Conservation (phyloP, 2,329 filamentous ascomycete genomes). For the Penicillium sp. region DNA sequence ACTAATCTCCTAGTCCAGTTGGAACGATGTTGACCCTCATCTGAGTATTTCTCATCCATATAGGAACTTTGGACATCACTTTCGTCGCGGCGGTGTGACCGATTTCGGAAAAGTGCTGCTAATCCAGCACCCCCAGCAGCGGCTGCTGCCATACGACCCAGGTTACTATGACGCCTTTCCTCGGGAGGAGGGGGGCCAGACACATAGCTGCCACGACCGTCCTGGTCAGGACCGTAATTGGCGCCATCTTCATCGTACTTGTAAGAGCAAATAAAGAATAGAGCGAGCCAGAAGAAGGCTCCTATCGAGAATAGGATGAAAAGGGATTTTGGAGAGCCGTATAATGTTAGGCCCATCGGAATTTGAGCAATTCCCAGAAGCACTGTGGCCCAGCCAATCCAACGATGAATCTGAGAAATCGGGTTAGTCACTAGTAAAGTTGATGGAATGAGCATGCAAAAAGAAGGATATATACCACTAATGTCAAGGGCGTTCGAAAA, state of each 20-base stretch:
- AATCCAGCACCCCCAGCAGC: conserved; percentile 57
- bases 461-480: conserved; percentile 47
- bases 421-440: conserved; percentile 1
- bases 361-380: conserved; percentile 83
- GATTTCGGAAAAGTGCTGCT: conserved; percentile 46
- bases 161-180: conserved; percentile 40
- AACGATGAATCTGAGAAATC: conserved; percentile 68
- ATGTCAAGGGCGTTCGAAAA: conserved; percentile 53
- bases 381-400: conserved; percentile 74
- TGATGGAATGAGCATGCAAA: neutral
- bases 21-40: conserved; percentile 48
- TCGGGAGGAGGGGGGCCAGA: conserved; percentile 50
- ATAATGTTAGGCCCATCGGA: conserved; percentile 82
- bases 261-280: conserved; percentile 79
- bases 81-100: conserved; percentile 42
- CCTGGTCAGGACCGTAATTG: conserved; percentile 52
- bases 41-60: conserved; percentile 62
- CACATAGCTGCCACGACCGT: conserved; percentile 56
- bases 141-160: conserved; percentile 50
- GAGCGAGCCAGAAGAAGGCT: conserved; percentile 65
- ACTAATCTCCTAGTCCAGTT: conserved; percentile 57
- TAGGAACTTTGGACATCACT: conserved; percentile 52
- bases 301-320: conserved; percentile 85
- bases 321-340: conserved; percentile 78
- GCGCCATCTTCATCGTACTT: conserved; percentile 51